phyloP scores from a whole-genome alignment of 164 flowering plant species.

The Cinnamomum chago region DNA sequence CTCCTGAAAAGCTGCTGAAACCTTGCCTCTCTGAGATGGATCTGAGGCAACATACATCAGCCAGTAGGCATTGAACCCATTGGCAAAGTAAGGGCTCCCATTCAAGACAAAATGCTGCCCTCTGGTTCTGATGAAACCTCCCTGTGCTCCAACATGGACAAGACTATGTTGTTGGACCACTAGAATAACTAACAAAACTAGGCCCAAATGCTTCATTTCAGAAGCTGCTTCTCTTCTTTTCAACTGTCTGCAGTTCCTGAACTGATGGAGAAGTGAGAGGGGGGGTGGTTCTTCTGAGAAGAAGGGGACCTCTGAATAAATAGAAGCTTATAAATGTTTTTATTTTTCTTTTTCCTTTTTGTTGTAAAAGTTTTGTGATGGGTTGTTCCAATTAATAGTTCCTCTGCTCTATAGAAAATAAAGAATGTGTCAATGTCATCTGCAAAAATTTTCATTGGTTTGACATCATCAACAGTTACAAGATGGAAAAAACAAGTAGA shows the following conservation, averaged over 20 bases:
- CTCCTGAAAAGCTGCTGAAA: slow-evolving; percentile 53
- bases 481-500: too few relatives aligned
- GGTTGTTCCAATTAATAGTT: too few relatives aligned
- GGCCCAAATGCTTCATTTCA: slow-evolving; percentile 10
- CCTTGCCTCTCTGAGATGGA: slow-evolving; percentile 52
- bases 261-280: not conserved
- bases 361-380: too few relatives aligned
- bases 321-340: not conserved
- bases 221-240: not conserved
- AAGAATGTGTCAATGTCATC: not conserved
- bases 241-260: not conserved
- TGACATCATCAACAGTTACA: not conserved
- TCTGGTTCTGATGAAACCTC: slow-evolving; percentile 45
- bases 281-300: not conserved
- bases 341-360: too few relatives aligned
- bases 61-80: slow-evolving; percentile 97
- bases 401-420: too few relatives aligned
- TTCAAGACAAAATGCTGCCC: slow-evolving; percentile 55
- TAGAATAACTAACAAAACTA: not conserved
- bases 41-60: slow-evolving; percentile 68
- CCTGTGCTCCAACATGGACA: slow-evolving; percentile 30
- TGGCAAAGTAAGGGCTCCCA: slow-evolving; percentile 62
- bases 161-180: slow-evolving; percentile 1
- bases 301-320: not conserved
- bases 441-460: too few relatives aligned